Conservation (phyloP, 768 basidiomycete species). For the Trametes elegans region DNA sequence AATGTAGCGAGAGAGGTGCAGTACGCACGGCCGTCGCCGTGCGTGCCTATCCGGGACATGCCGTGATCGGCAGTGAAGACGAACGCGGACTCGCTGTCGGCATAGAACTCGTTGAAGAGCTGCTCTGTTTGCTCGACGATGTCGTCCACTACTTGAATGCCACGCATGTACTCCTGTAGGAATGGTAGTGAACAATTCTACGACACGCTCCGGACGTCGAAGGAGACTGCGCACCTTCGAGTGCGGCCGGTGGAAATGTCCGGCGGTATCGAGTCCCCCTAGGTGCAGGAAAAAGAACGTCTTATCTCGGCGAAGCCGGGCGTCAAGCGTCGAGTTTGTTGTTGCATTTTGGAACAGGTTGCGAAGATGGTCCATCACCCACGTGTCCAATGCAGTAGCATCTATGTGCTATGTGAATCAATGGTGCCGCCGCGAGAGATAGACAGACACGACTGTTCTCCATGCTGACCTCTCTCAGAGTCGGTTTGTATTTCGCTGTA, state of each 20-base stretch:
- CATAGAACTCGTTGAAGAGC: conserved; percentile 61
- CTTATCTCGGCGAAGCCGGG: conserved; percentile 53
- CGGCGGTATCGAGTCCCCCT: conserved; percentile 82
- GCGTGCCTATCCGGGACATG: conserved; percentile 86
- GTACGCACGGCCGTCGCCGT: conserved; percentile 71
- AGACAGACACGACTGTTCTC: too few species aligned
- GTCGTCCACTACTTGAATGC: conserved; percentile 74
- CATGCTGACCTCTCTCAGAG: conserved; percentile 82
- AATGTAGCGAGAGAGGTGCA: neutral
- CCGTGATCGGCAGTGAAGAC: conserved; percentile 90
- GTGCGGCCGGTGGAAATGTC: conserved; percentile 82
- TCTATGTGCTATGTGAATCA: conserved; percentile 43
- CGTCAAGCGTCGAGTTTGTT: conserved; percentile 43
- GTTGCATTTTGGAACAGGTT: conserved; percentile 64
- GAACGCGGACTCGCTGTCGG: conserved; percentile 67
- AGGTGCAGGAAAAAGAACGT: conserved; percentile 83
- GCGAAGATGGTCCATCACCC: conserved; percentile 74
- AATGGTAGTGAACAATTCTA: neutral
- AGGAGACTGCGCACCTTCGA: conserved; percentile 50
- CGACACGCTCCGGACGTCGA: neutral
- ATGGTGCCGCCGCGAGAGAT: too few species aligned
- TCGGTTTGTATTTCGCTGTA: conserved; percentile 80
- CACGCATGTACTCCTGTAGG: conserved; percentile 77
- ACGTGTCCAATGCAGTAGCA: conserved; percentile 72
- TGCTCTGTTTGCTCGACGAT: conserved; percentile 67